phyloP scores from a whole-genome alignment of 1,284 basidiomycete species.

The Ustilago crameri region DNA sequence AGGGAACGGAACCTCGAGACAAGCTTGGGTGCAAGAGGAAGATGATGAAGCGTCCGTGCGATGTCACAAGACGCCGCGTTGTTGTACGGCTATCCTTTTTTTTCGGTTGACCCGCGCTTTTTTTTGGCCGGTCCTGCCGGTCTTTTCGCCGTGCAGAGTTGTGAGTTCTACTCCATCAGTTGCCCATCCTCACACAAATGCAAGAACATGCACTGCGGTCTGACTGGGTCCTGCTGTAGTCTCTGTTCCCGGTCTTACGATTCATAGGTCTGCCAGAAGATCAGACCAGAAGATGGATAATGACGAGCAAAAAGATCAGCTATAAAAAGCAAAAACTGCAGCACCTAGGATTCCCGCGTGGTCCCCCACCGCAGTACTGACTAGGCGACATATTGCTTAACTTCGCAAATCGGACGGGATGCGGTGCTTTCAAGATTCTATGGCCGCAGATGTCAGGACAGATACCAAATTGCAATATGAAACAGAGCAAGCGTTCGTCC shows the following conservation, averaged over 20 bases:
- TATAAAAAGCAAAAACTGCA: constrained; percentile 73
- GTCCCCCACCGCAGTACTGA: constrained; percentile 86
- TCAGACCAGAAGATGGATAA: neutral
- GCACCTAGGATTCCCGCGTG: constrained; percentile 83
- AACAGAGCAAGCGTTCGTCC: neutral
- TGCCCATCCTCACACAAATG: too few relatives aligned
- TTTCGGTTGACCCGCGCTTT: constrained; percentile 4
- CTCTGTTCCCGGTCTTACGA: too few relatives aligned
- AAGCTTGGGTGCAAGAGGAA: neutral
- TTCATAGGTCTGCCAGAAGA: too few relatives aligned
- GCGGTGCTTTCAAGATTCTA: constrained; percentile 82
- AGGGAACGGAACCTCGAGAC: neutral
- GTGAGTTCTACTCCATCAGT: neutral
- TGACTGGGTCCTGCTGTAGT: too few relatives aligned
- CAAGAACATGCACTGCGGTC: too few relatives aligned
- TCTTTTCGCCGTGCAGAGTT: constrained; percentile 10
- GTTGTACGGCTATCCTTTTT: constrained; percentile 18
- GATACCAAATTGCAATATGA: neutral
- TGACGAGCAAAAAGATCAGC: neutral
- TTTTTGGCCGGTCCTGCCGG: constrained; percentile 24
- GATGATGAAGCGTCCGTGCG: too few relatives aligned
- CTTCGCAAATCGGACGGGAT: constrained; percentile 84
- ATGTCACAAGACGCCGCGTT: constrained; percentile 20
- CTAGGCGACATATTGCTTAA: constrained; percentile 81
- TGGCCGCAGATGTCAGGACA: constrained; percentile 74